These are phyloP conservation scores for Colletotrichum higginsianum DNA, from an alignment of 2,329 filamentous ascomycete genomes.

Conservation along the genomic window DNA sequence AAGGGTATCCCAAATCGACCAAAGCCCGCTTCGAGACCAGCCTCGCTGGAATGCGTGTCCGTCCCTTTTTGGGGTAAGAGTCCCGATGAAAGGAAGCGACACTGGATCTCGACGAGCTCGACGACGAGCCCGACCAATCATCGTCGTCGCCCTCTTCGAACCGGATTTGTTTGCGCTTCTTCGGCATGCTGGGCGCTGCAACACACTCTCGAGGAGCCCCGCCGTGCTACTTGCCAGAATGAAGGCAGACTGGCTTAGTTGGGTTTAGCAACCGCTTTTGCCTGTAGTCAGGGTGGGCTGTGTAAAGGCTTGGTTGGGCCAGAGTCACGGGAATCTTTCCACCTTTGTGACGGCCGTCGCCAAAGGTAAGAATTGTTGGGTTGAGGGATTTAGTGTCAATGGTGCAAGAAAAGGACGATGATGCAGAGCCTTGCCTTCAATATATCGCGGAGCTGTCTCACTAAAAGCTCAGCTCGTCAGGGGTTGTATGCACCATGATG, in stretches of 20 bases:
- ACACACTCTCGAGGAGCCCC: no score
- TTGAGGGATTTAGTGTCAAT: background rate
- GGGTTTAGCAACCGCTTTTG: background rate
- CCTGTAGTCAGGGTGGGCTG: background rate
- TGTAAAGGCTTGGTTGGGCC: background rate
- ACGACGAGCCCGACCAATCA: conserved; percentile 11
- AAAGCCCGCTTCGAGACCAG: conserved; percentile 86
- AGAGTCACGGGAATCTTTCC: no score
- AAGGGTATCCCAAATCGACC: conserved; percentile 88
- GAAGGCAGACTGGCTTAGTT: background rate
- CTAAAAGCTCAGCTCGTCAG: background rate
- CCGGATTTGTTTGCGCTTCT: conserved; percentile 11
- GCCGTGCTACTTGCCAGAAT: background rate
- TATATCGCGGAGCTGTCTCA: conserved; percentile 3
- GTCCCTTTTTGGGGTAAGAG: conserved; percentile 79
- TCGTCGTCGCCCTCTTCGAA: conserved; percentile 14
- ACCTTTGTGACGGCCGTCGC: no score
- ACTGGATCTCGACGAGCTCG: conserved; percentile 1
- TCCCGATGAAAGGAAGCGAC: conserved; percentile 19
- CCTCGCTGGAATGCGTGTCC: conserved; percentile 87
- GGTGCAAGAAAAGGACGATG: background rate
- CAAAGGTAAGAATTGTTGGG: background rate
- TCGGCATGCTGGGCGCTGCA: background rate
- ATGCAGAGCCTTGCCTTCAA: conserved; percentile 11
- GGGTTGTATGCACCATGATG: conserved; percentile 18